Base-by-base conservation (phyloP, 768 basidiomycete genomes). In the Trametes meyenii region DNA sequence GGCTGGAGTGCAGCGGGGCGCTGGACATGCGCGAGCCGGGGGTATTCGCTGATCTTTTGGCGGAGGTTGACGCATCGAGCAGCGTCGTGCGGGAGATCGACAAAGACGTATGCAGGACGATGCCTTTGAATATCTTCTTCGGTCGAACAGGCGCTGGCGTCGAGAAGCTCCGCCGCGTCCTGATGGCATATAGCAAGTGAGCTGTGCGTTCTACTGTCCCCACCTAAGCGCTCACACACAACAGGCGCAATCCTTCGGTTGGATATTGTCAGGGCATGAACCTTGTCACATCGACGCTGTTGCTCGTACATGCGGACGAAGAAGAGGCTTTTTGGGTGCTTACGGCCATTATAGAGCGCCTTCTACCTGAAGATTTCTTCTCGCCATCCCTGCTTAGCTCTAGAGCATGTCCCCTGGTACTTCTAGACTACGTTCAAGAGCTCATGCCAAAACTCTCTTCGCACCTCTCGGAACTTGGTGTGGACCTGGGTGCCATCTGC, bases 291-390 rank as follows among this genome's bases (percentile, higher is more conserved):
- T 98, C 97, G 2, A 98, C 96, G 0, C 80, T 99, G 2, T 82
- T 99, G 0, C 83, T 99, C 1, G 93, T 94, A 0, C 89, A 96
- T 64, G 92, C 94, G 0, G 90, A 96, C 64, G 96, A 99, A 74
- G 96, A 98, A 76, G 94, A 96, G 62, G 96, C 96, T 0, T 98
- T 97, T 70, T 98, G 96, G 96, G 90, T 90, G 35, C 88, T 98
- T 12, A 78, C 86, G 0, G 92, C 92, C 13, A 89, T 98, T 66
- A 86, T 98, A 44, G 94, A 96, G 72, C 85, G 85, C 11, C 86
- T 96, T 42, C 82, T 98, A 0, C 97, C 97, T 0, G 85, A 89
- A 58, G 89, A 96, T 55, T 99, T 97, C 79, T 98, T 96, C 75
- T 92, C 96, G 1, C 92, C 94, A 0, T 90, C 89, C 1, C 79